Evolutionary conservation across 345 rosid species (phyloP).

Genomic region (Psidium guajava): DNA sequence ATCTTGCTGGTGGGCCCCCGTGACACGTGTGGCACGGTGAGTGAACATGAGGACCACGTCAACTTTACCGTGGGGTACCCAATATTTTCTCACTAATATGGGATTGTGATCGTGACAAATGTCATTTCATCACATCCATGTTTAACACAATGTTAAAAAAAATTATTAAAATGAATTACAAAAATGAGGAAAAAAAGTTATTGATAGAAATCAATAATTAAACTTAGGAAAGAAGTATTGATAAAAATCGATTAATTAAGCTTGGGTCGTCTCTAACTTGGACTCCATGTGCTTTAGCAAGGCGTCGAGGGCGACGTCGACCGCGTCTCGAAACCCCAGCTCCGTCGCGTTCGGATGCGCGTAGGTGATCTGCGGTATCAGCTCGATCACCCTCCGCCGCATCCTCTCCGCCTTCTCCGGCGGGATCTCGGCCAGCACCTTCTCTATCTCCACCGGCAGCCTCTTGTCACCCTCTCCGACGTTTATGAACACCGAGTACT

Average conservation of each 20-base stretch:
- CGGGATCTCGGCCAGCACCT: conserved; percentile 19
- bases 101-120: neutral
- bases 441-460: conserved; percentile 13
- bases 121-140: neutral
- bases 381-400: conserved; percentile 16
- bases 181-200: neutral
- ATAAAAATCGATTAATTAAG: neutral
- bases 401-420: conserved; percentile 13
- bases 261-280: neutral
- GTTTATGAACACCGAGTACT: conserved; percentile 33
- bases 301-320: conserved; percentile 33
- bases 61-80: too few species aligned
- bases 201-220: too few species aligned
- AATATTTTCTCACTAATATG: too few species aligned
- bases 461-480: neutral
- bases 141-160: neutral
- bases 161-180: too few species aligned
- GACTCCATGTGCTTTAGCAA: conserved; percentile 7
- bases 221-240: neutral
- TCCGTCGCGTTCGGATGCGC: conserved; percentile 36
- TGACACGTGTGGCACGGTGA: too few species aligned
- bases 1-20: too few species aligned
- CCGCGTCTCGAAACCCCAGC: conserved; percentile 28
- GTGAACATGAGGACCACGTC: too few species aligned
- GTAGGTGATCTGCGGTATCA: conserved; percentile 39